Base-by-base conservation (phyloP, 139 green algal species). In the Edaphochlamys debaryana region DNA sequence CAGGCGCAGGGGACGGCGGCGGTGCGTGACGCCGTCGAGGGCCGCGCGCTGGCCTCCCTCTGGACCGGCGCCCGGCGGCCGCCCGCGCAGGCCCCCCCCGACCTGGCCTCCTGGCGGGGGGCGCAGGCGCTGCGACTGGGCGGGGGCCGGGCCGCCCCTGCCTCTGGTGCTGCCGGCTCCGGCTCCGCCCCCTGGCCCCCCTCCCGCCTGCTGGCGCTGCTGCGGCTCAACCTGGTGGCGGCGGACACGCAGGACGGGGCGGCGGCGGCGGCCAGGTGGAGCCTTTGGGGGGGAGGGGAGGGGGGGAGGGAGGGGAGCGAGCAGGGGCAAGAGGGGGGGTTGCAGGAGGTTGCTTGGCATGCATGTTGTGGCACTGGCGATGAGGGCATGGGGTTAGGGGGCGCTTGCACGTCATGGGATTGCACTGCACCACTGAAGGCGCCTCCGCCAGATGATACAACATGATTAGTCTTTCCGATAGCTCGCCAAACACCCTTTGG, bases 201-300 rank as follows among this genome's bases (percentile, higher is more conserved):
- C 30, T 23, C n/a, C 6, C 69, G 74, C 42, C 22, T 78, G 27
- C 32, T 69, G 34, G 11, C 20, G 19, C 45, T 86, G 48, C 29
- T 81, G 42, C 69, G 66, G 8, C 22, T 41, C 32, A 82, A 82
- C 48, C 15, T 67, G 63, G 6, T 82, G 30, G 72, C 45, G 25
- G 63, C 82, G 22, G 71, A n/a, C 23, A 34, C 22, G 9, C 70
- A 77, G 36, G 81, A 87, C 81, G 56, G 62, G 4, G 71, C 80
- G 23, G 42, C 34, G 38, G 42, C 60, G n/a, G n/a, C n/a, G n/a
- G n/a, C n/a, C n/a, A n/a, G n/a, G n/a, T n/a, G n/a, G n/a, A n/a
- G n/a, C n/a, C n/a, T n/a, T n/a, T n/a, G n/a, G n/a, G n/a, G n/a
- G n/a, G n/a, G 63, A 2, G 34, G 32, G 23, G 27, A 25, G 54